Percentiles rank a stretch among this genome's conserved stretches.
Conservation (phyloP, 225 moss, liverwort and hornwort genomes). For the Physcomitrellopsis africana region DNA sequence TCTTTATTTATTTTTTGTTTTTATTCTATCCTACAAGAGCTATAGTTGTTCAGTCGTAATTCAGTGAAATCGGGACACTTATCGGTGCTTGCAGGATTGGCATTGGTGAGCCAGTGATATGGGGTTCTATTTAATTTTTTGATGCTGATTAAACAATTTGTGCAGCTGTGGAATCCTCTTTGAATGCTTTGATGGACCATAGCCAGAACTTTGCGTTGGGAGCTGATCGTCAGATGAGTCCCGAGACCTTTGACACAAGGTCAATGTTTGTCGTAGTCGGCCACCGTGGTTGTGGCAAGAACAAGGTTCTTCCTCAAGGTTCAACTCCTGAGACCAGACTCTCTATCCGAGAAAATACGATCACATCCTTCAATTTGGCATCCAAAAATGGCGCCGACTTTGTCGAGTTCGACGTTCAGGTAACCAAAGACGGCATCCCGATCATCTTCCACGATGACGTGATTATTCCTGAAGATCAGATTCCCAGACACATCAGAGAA, state of each 20-base stretch:
- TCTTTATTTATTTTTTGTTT: neutral
- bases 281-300: constrained; percentile 76
- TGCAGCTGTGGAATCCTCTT: constrained; percentile 30
- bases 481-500: constrained; percentile 52
- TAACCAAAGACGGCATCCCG: constrained; percentile 71
- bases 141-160: neutral
- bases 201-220: constrained; percentile 13
- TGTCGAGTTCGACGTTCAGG: constrained; percentile 90
- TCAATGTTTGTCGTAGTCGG: constrained; percentile 60
- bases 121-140: neutral
- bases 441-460: constrained; percentile 78
- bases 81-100: neutral
- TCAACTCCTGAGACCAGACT: constrained; percentile 49
- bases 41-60: neutral
- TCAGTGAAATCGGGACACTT: neutral
- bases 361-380: constrained; percentile 77
- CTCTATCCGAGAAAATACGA: constrained; percentile 75
- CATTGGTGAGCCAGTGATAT: neutral
- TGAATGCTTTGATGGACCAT: constrained; percentile 18
- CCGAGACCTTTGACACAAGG: neutral
- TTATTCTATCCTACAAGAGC: neutral
- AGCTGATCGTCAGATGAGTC: constrained; percentile 5
- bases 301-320: constrained; percentile 48
- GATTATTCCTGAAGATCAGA: constrained; percentile 47
- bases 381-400: constrained; percentile 70